Base-by-base conservation (phyloP, 2,329 filamentous ascomycete genomes). In the Aspergillus ustus region DNA sequence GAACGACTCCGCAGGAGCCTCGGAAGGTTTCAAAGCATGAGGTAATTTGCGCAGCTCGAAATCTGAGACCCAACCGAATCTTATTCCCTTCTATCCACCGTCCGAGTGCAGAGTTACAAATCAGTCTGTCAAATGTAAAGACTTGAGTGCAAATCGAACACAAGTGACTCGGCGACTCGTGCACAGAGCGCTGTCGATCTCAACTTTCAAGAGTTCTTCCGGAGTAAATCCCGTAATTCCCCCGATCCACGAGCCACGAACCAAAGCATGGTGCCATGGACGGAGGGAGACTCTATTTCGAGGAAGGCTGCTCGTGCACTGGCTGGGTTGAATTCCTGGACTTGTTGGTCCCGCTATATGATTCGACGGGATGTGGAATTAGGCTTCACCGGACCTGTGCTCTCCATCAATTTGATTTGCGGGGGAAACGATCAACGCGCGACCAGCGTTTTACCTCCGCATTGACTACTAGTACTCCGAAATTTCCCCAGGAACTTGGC, bases 381-480 rank as follows among this genome's bases (percentile, higher is more conserved):
- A 50, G 48, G 13, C 17, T 31, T 17, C 20, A 29, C 29, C 48
- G 25, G 48, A 31, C 25, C 17, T 34, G 22, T n/a, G 19, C 48
- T n/a, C 51, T 57, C 55, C 55, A 37, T 50, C 46, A 44, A 43
- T 57, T 20, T 29, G 28, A 34, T 40, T 50, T 51, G 55, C 34
- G 46, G 46, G 54, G 34, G 20, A 31, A 13, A 15, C 11, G 45
- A n/a, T 40, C 29, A 46, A 20, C 54, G 31, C 20, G 8, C 46
- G 46, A 45, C 55, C 55, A 31, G 46, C 22, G 52, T 56, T 56
- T 56, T 34, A 51, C 17, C 55, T 57, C 55, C 55, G 46, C 53
- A 56, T 31, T 29, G 44, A 31, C 17, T 25, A 3, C 25, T 28
- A 31, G 8, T 25, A 3, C 25, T 28, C 29, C 28, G 19, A 7